Base-by-base conservation (phyloP, 108 stramenopile species). In the Skeletonema potamos region DNA sequence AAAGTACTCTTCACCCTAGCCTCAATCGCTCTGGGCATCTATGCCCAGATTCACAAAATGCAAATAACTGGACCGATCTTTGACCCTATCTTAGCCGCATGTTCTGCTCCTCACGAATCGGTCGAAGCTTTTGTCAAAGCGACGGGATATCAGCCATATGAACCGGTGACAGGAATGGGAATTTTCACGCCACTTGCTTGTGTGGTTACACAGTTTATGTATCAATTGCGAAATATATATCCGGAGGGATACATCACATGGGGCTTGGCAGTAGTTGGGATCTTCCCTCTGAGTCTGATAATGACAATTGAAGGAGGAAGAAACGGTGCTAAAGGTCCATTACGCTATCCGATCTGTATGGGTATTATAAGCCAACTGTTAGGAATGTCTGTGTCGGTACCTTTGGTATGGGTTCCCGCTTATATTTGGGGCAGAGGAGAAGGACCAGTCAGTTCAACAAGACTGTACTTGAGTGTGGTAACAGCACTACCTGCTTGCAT, bases 171-270 rank as follows among this genome's bases (percentile, higher is more conserved):
- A 4, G 83, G 83, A 4, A 56, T 83, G 27, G 61, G 55, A 4
- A 28, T 66, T 13, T 75, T 83, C 51, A 56, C 73, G 15, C 17
- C 44, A 4, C 24, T 82, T 6, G 84, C 81, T 1, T 84, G 84
- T 58, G 27, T 81, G 27, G 77, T 84, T 36, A 84, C 84, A 15
- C 84, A 84, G 46, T 81, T 84, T 22, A 30, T 84, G 9, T 20
- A 57, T 12, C 66, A 81, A 39, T 28, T 84, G 12, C 22, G 58
- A 10, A 34, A 62, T 1, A 66, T 57, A 3, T 32, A 48, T 41
- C 80, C 84, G 6, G 63, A 28, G 13, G 84, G 84, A 48, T 36
- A 72, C 11, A 59, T 84, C 36, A 46, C 59, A 0, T 74, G 79
- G 80, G 22, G 74, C 6, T 58, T 54, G 3, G 63, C 66, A 0